Evolutionary conservation across 83 land plant species (phyloP), one percentile per base, ranked within the genome.

Genomic region (Diphasiastrum complanatum): DNA sequence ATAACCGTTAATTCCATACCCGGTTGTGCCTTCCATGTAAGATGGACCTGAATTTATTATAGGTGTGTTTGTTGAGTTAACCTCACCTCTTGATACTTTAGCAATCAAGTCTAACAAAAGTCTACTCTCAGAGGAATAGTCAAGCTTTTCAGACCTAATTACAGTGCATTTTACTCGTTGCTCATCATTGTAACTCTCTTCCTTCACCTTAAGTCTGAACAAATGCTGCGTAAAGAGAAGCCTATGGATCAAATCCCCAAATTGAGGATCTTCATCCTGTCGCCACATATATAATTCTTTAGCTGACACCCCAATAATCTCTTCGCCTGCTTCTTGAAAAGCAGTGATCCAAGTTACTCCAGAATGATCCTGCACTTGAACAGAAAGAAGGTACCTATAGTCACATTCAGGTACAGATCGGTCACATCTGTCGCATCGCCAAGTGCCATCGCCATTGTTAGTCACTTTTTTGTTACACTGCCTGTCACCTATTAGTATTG

Each of bases 331-430:
- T 41, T 87, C 98, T 67, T 92, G 95, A 47, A 92, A 92, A 31
- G 84, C 87, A 27, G 91, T 92, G 24, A 92, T 72, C 98, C 98
- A 92, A 6, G 90, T 92, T 35, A 78, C 33, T 29, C 98, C 98
- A 1, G 95, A 75, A 52, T 92, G 95, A 61, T 92, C 95, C 60
- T 81, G 85, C 33, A 87, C 72, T 67, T 92, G 98, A 22, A 71
- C 71, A 49, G 75, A 84, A 56, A 92, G 84, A 49, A 92, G 76
- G 61, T 92, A 92, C 55, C 98, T 75, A 63, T 87, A 92, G 66
- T 88, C 91, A 70, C 91, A 87, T 31, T 87, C 91, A 30, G 85
- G 80, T 61, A 92, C 73, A 47, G 82, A 77, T 41, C 70, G 78
- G 63, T 83, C 79, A 67, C 98, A 92, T 50, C 98, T 62, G 35